Evolutionary conservation across 75 land plant genomes (phyloP), one percentile per base, ranked within the genome.

Genomic region (Pinus taeda): DNA sequence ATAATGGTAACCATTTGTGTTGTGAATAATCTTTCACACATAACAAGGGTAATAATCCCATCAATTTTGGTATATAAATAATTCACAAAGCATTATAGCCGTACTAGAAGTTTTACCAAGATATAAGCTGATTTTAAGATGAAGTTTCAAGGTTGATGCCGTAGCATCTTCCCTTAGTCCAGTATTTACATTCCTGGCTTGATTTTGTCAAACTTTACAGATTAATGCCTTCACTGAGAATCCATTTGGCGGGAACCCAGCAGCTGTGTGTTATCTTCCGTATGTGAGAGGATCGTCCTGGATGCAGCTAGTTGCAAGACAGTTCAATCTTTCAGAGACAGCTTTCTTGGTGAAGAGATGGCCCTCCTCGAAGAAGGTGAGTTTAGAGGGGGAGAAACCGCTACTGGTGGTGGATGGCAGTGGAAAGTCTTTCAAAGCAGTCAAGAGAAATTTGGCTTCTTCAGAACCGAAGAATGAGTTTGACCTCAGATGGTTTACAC

Each of bases 271-370:
- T 55, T 72, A 79, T 58, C 81, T 86, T 21, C 81, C 85, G 14
- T 57, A 71, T 13, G 86, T 79, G 45, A 82, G 60, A 64, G 75
- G 79, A 45, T 79, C 77, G 45, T 15, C 59, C 36, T 86, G 88
- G 88, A 70, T 86, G 79, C 85, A 86, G 63, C 75, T 77, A 57
- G 81, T 86, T 17, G 88, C 88, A 45, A 84, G 77, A 60, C 77
- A 86, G 55, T 80, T 86, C 76, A 86, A 86, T 80, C 79, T 86
- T 6, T 83, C 88, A 36, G 88, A 79, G 70, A 86, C 88, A 30
- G 88, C 88, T 11, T 86, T 79, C 65, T 71, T 85, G 60, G 80
- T 82, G 22, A 81, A 79, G 76, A 81, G 77, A 81, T 37, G 67
- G 7, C 3, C 60, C 17, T 37, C 22, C 72, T 15, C 70, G 53